Conservation (phyloP, 176 grass and related monocot genomes). For the Microstegium vimineum region DNA sequence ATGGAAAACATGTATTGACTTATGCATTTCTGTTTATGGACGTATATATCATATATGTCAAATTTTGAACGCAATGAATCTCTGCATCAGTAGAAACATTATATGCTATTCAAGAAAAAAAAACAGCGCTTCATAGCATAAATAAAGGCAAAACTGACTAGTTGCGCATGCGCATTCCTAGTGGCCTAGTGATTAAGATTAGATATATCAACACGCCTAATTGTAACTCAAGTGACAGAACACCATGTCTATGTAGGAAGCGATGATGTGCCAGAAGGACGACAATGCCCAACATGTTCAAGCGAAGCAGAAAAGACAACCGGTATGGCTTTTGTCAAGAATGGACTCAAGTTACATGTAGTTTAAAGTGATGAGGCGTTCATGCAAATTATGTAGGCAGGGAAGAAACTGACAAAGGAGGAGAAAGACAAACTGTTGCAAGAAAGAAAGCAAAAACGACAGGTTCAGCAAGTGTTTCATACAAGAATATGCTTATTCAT, state of each 20-base stretch:
- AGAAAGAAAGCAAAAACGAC: slow-evolving; percentile 62
- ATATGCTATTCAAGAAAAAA: background rate
- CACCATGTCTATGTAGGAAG: background rate
- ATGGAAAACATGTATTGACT: background rate
- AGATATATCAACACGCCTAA: background rate
- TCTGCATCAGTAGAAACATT: background rate
- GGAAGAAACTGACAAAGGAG: slow-evolving; percentile 56
- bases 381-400: slow-evolving; percentile 22
- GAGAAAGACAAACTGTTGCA: slow-evolving; percentile 46
- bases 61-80: background rate
- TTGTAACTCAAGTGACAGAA: background rate
- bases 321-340: slow-evolving; percentile 26
- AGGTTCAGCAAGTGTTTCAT: slow-evolving; percentile 36
- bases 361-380: background rate
- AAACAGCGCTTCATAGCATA: background rate
- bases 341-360: background rate
- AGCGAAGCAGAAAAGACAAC: slow-evolving; percentile 33
- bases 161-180: background rate
- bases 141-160: background rate
- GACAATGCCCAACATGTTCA: background rate
- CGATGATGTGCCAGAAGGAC: slow-evolving; percentile 41
- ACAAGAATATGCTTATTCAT: background rate
- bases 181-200: background rate
- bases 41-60: background rate
- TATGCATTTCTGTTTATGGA: background rate